Conservation (phyloP, 2,329 filamentous ascomycete genomes). For the Pseudogymnoascus sp. region DNA sequence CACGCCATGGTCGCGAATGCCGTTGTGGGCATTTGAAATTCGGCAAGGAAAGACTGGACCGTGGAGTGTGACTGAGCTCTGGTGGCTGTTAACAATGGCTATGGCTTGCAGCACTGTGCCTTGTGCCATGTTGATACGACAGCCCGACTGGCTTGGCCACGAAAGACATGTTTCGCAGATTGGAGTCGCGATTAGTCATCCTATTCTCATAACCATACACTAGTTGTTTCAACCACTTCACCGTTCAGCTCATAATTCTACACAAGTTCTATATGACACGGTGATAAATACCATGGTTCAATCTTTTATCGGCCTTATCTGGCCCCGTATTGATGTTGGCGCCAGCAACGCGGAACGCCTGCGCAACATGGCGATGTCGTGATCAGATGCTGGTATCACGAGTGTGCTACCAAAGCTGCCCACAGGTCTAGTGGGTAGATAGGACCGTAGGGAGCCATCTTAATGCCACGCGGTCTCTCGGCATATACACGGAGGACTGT, state of each 20-base stretch:
- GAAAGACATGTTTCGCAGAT: background rate
- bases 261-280: background rate
- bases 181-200: background rate
- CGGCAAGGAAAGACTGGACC: background rate
- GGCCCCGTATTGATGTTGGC: background rate
- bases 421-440: background rate
- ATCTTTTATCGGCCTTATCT: background rate
- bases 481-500: background rate
- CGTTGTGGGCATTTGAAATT: background rate
- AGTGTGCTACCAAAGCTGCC: background rate
- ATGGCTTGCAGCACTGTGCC: background rate
- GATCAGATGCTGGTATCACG: constrained; percentile 1
- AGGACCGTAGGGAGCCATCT: background rate
- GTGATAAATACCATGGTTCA: background rate
- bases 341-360: background rate
- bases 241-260: background rate
- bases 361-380: constrained; percentile 1
- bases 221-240: background rate
- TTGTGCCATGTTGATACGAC: background rate
- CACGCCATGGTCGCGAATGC: background rate
- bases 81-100: background rate
- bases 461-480: background rate
- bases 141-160: background rate
- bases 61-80: background rate
- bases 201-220: background rate